Percentiles rank a stretch among this genome's conserved stretches.
Evolutionary conservation across 1,139 yeast species (phyloP).

Genomic region (Scheffersomyces illinoinensis): DNA sequence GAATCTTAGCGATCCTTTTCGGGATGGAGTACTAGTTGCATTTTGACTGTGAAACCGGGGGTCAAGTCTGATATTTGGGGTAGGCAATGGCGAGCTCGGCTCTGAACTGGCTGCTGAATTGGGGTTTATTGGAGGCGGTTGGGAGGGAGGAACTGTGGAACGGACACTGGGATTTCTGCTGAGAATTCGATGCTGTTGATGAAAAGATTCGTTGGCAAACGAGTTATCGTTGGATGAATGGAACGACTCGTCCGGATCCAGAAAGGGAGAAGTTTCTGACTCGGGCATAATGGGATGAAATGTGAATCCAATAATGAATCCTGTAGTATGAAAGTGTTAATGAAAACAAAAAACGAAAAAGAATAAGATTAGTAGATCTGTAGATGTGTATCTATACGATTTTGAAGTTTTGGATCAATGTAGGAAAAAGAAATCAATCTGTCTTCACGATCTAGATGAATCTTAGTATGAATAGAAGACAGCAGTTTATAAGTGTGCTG

Average conservation of each 20-base stretch:
- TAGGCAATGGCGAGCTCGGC: constrained; percentile 21
- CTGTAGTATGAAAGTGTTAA: not conserved
- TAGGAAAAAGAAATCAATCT: not conserved
- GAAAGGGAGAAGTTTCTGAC: constrained; percentile 12
- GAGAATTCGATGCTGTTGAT: constrained; percentile 2
- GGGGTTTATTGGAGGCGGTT: not conserved
- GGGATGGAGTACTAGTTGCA: not conserved
- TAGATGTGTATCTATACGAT: not conserved
- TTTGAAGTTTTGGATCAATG: not conserved
- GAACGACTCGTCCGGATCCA: constrained; percentile 12
- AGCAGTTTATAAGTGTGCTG: not conserved
- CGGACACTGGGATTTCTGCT: constrained; percentile 3
- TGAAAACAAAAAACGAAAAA: not conserved
- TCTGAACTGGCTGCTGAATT: constrained; percentile 2
- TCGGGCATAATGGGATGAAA: constrained; percentile 3
- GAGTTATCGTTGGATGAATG: constrained; percentile 5
- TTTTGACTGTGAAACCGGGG: constrained; percentile 2
- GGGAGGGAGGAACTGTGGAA: not conserved
- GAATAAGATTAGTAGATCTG: not conserved
- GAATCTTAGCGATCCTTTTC: constrained; percentile 4
- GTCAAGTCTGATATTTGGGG: constrained; percentile 26
- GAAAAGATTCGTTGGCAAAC: constrained; percentile 4
- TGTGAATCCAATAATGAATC: not conserved
- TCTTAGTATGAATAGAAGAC: not conserved
- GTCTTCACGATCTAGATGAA: not conserved